Conservation (phyloP, 2,329 filamentous ascomycete species). For the Ceratocystis lukuohia region DNA sequence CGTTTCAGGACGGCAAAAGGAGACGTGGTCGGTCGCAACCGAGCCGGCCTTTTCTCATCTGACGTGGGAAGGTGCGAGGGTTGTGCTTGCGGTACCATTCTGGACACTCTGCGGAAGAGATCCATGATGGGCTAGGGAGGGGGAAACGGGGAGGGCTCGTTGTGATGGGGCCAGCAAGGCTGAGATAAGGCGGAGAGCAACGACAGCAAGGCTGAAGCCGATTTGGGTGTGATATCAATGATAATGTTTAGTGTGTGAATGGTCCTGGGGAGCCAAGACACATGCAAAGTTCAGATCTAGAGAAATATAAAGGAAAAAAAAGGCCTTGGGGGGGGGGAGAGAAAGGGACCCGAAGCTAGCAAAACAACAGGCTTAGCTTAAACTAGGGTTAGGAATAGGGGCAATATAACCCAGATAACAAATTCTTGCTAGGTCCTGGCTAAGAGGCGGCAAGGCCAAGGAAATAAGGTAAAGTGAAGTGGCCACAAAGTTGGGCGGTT, state of each 20-base stretch:
- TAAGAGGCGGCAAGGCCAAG: neutral
- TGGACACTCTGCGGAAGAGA: constrained; percentile 42
- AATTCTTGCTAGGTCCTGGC: neutral
- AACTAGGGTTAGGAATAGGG: neutral
- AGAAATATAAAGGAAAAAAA: neutral
- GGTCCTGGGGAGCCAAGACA: neutral
- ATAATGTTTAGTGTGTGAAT: neutral
- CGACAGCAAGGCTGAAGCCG: neutral
- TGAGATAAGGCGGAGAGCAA: neutral
- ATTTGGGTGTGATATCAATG: neutral
- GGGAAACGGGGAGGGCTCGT: neutral
- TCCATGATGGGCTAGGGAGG: constrained; percentile 34
- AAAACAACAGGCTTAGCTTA: neutral
- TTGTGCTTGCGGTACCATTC: constrained; percentile 33
- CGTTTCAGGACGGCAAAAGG: constrained; percentile 69
- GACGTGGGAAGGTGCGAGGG: constrained; percentile 35
- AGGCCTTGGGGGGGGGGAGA: neutral
- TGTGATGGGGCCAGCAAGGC: neutral
- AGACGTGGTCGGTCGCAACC: constrained; percentile 32
- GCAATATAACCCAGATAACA: neutral
- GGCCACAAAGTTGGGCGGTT: too few relatives aligned
- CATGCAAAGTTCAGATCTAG: neutral
- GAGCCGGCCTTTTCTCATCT: constrained; percentile 36
- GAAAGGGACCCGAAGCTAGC: neutral
- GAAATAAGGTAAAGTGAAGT: too few relatives aligned